Evolutionary conservation across 2,329 filamentous ascomycete species (phyloP), one percentile per base, ranked within the genome.

Genomic region (Phialophora macrospora): DNA sequence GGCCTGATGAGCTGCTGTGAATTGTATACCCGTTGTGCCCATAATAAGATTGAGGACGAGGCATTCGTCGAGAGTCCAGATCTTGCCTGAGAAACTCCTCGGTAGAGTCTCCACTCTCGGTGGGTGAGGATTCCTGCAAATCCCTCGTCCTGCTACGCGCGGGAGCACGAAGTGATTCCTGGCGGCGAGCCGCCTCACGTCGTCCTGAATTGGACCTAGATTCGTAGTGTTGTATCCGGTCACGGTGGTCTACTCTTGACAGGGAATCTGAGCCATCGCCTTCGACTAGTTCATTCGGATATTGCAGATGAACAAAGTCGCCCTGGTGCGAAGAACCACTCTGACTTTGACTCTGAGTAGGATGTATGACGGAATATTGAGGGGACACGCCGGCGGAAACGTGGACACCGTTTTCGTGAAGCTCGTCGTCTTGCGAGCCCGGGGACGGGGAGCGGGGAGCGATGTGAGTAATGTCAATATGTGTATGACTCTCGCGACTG

Each of bases 101-200:
- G 22, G 82, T 82, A 41, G 84, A 84, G 75, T 90, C 89, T 80
- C 85, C 82, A 75, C 84, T 90, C 80, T 86, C 85, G 62, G 86
- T 81, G 70, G 65, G 68, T 28, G 68, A 66, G 41, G 60, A 64
- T 22, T 71, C 65, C 61, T 65, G 68, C 57, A 63, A 38, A n/a
- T 63, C 48, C 48, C 68, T 41, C 5, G 67, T 62, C 38, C 68
- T 65, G 46, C 64, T 67, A 46, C 60, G 63, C 38, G 66, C 57
- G 4, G 83, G 81, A 68, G 80, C 80, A 70, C 84, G 83, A 72
- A 77, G 77, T 65, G 78, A 73, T 55, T 77, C 76, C 61, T 76
- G 77, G 63, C 79, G 80, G 59, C 72, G 74, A 30, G 71, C 64
- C 65, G 77, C 72, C 54, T 79, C 76, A 62, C 77, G 77, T 61